Base-by-base conservation (phyloP, 352 stramenopile genomes). In the Vaucheria bursata region DNA sequence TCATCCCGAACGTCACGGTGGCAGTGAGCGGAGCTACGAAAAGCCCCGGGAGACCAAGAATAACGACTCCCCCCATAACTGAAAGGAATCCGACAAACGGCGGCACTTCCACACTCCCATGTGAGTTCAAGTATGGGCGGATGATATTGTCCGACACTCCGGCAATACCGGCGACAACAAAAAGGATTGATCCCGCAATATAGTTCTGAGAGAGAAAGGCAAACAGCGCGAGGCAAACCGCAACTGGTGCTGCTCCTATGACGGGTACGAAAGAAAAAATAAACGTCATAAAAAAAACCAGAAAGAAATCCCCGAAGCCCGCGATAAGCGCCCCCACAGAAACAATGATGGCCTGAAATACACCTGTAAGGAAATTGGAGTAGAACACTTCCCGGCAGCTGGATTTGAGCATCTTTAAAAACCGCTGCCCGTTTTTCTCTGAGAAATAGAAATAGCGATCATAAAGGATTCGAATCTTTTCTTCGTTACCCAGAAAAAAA, bases 381-480 rank as follows among this genome's bases (percentile, higher is more conserved):
- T 18, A 59, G 45, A 59, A 59, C 12, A 59, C 45, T 59, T 59
- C 45, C 45, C 45, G 45, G 45, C 45, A 59, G 45, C 45, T 18
- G 12, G 25, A 25, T 25, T 59, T 25, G 12, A 59, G 45, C 12
- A 59, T 25, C 45, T 59, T 25, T 18, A 59, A 18, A 25, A 59
- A 59, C 45, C 25, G 18, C 45, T 59, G 45, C 12, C 45, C 45
- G 45, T 59, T 59, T 18, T 18, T 18, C 45, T 59, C 25, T 25
- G 45, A 59, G 25, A 59, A 59, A 25, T 59, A 59, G 45, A 59
- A 59, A 25, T 59, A 59, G 45, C 45, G 45, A 59, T 59, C 45
- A 25, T 18, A 59, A 25, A 59, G 45, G 12, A 25, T 25, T 18
- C 45, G 45, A 25, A 59, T 59, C 45, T 59, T 59, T 18, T 59